phyloP scores from a whole-genome alignment of 139 green algal species.

The Chlamydomonas eustigma region DNA sequence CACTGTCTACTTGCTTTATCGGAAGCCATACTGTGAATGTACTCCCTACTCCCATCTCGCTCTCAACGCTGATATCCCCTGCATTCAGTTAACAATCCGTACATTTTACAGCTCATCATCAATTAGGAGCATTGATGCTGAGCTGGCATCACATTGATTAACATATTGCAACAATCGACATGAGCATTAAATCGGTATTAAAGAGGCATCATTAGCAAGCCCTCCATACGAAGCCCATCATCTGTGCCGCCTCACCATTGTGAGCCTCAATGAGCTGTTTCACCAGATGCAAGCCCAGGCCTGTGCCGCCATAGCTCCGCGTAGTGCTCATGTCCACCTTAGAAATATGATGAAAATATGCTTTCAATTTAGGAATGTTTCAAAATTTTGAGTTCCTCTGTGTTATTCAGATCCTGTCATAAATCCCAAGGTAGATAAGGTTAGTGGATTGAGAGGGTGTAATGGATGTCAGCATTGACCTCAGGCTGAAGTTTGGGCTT shows the following conservation, averaged over 20 bases:
- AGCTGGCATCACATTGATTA: no score
- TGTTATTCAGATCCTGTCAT: neutral
- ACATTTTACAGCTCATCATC: no score
- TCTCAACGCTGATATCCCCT: constrained; percentile 27
- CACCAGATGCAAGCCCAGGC: constrained; percentile 56
- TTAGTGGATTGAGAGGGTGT: no score
- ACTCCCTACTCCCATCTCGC: constrained; percentile 23
- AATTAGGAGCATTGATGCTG: no score
- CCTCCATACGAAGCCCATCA: neutral
- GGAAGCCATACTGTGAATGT: constrained; percentile 44
- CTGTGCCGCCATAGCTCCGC: constrained; percentile 47
- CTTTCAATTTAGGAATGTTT: neutral
- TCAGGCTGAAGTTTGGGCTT: no score
- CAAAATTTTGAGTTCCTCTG: neutral
- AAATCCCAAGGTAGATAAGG: neutral
- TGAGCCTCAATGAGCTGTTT: constrained; percentile 54
- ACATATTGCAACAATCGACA: no score
- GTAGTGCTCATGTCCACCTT: constrained; percentile 32
- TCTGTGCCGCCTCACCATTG: constrained; percentile 15
- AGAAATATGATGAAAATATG: no score
- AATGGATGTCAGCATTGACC: no score
- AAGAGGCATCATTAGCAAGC: neutral
- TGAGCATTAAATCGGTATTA: no score
- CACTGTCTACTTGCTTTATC: constrained; percentile 15
- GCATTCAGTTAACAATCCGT: constrained; percentile 1